phyloP scores from a whole-genome alignment of 805 yeast species.

The Wickerhamomyces sydowiorum region DNA sequence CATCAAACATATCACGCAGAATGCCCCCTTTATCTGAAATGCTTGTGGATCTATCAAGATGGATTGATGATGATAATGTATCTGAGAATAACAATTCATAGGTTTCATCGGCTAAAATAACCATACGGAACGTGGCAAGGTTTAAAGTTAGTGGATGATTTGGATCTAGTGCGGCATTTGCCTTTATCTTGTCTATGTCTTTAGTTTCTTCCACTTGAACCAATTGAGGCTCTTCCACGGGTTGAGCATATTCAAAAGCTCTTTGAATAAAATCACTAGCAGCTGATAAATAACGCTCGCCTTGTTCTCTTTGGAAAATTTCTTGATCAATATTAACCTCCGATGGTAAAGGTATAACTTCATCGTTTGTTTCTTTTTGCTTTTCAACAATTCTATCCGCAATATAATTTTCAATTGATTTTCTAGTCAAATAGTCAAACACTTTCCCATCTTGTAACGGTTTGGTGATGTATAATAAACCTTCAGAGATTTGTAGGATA shows the following conservation, averaged over 20 bases:
- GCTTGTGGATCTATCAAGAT: slow-evolving; percentile 48
- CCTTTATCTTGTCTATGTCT: slow-evolving; percentile 29
- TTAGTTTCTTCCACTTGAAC: slow-evolving; percentile 35
- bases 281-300: slow-evolving; percentile 79
- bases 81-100: slow-evolving; percentile 77
- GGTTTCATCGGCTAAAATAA: slow-evolving; percentile 87
- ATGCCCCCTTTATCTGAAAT: slow-evolving; percentile 45
- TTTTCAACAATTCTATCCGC: slow-evolving; percentile 50
- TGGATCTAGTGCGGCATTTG: slow-evolving; percentile 82
- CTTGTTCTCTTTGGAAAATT: slow-evolving; percentile 54
- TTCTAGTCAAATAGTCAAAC: slow-evolving; percentile 60
- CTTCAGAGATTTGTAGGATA: slow-evolving; percentile 82
- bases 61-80: slow-evolving; percentile 63
- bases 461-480: slow-evolving; percentile 69
- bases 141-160: slow-evolving; percentile 67
- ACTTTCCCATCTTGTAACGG: slow-evolving; percentile 76
- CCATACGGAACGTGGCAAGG: slow-evolving; percentile 91
- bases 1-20: slow-evolving; percentile 84
- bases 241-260: slow-evolving; percentile 86
- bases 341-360: slow-evolving; percentile 45
- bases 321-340: slow-evolving; percentile 60
- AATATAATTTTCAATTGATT: slow-evolving; percentile 57
- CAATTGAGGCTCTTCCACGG: slow-evolving; percentile 43
- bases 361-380: slow-evolving; percentile 27
- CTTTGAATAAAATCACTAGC: slow-evolving; percentile 83